These are phyloP conservation scores for Didymella keratinophila DNA, from an alignment of 2,329 filamentous ascomycete genomes.

Conservation along the genomic window DNA sequence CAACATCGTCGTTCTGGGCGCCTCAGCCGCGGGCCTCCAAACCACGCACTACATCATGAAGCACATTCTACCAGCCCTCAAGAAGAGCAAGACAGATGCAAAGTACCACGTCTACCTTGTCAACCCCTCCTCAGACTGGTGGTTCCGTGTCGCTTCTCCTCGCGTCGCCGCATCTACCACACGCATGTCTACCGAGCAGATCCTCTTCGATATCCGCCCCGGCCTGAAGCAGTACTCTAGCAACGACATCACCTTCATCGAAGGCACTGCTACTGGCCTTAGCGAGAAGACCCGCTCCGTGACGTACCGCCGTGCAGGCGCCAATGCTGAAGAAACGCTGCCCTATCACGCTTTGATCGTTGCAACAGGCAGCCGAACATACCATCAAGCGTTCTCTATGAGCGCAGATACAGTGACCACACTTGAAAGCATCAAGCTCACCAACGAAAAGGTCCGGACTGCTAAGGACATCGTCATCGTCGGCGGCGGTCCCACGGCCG, in stretches of 20 bases:
- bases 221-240: slow-evolving; percentile 60
- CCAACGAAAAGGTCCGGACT: slow-evolving; percentile 44
- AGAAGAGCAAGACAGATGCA: slow-evolving; percentile 35
- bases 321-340: slow-evolving; percentile 44
- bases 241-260: slow-evolving; percentile 60
- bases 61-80: slow-evolving; percentile 46
- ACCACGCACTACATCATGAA: slow-evolving; percentile 48
- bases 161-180: slow-evolving; percentile 60
- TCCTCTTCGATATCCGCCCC: slow-evolving; percentile 58
- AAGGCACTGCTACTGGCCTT: slow-evolving; percentile 58
- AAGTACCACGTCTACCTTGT: slow-evolving; percentile 63
- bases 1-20: slow-evolving; percentile 49
- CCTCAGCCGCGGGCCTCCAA: slow-evolving; percentile 39
- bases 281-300: slow-evolving; percentile 56
- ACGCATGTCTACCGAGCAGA: slow-evolving; percentile 57
- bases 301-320: slow-evolving; percentile 47
- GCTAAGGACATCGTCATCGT: slow-evolving; percentile 58
- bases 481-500: slow-evolving; percentile 59
- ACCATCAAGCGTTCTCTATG: slow-evolving; percentile 55
- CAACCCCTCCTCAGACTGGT: slow-evolving; percentile 62
- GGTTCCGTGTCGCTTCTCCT: slow-evolving; percentile 62
- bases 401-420: slow-evolving; percentile 43
- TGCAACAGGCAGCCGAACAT: slow-evolving; percentile 61
- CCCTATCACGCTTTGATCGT: slow-evolving; percentile 64
- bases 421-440: slow-evolving; percentile 44